These are phyloP conservation scores for Raphanus hybrid DNA, from an alignment of 441 rosid genomes.

Conservation along the genomic window DNA sequence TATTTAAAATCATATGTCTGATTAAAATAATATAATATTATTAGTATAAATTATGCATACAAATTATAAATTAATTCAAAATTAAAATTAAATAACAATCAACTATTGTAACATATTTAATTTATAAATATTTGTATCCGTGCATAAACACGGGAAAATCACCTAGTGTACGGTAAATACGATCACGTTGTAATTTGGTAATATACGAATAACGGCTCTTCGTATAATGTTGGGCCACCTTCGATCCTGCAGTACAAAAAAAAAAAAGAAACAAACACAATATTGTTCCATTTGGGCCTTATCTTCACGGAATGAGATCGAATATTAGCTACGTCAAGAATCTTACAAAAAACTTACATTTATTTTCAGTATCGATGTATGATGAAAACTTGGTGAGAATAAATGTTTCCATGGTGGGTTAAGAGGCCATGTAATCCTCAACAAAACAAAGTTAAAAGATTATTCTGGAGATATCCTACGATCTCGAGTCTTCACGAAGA, in stretches of 20 bases:
- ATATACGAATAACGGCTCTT: constrained; percentile 11
- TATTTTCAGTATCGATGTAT: constrained; percentile 22
- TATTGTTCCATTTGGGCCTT: constrained; percentile 22
- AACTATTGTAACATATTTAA: too few species aligned
- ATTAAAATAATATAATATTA: too few species aligned
- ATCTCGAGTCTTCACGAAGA: constrained; percentile 23
- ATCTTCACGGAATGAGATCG: constrained; percentile 38
- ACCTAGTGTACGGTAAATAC: constrained; percentile 19
- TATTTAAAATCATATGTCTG: too few species aligned
- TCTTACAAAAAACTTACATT: constrained; percentile 6
- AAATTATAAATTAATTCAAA: too few species aligned
- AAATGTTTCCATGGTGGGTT: constrained; percentile 1
- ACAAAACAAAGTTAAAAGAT: background rate
- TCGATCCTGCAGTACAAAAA: background rate
- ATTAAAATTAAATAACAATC: too few species aligned
- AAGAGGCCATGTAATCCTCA: constrained; percentile 35
- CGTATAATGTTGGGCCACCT: constrained; percentile 22
- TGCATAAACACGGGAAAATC: too few species aligned
- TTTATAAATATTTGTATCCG: too few species aligned
- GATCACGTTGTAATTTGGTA: constrained; percentile 9
- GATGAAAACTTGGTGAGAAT: constrained; percentile 19
- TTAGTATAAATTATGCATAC: too few species aligned
- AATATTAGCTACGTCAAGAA: constrained; percentile 30
- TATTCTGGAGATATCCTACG: constrained; percentile 33
- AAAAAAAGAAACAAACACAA: background rate